These are phyloP conservation scores for Didymella keratinophila DNA, from an alignment of 2,329 filamentous ascomycete genomes.

Conservation along the genomic window DNA sequence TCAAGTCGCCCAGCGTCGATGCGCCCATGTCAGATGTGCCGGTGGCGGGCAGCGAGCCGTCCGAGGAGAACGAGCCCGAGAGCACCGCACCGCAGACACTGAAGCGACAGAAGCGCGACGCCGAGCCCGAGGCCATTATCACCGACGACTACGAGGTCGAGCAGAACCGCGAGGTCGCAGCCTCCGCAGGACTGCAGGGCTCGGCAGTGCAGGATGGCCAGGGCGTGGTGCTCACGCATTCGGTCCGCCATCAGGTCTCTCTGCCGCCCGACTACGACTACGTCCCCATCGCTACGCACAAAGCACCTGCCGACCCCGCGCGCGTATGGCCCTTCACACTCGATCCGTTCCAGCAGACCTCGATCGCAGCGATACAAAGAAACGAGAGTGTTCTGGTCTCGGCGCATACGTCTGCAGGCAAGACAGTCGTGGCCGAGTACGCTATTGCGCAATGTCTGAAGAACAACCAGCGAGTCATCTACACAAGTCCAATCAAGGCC, in stretches of 20 bases:
- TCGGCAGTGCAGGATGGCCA: conserved; percentile 69
- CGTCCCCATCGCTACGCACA: conserved; percentile 92
- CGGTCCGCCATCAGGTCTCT: conserved; percentile 97
- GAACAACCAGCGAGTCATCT: conserved; percentile 97
- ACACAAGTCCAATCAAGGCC: conserved; percentile 98
- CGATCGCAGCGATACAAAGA: conserved; percentile 92
- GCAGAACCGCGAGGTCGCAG: conserved; percentile 87
- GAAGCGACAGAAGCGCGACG: conserved; percentile 71
- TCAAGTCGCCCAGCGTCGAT: conserved; percentile 65
- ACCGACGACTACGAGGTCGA: conserved; percentile 96
- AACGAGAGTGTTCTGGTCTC: conserved; percentile 97
- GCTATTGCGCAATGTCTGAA: conserved; percentile 97
- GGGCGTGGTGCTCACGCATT: conserved; percentile 87
- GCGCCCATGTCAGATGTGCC: conserved; percentile 55
- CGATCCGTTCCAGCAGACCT: conserved; percentile 96
- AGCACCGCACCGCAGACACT: conserved; percentile 50
- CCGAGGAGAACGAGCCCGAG: conserved; percentile 44
- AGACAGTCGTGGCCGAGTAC: conserved; percentile 98
- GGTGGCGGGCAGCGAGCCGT: conserved; percentile 4
- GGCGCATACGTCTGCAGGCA: conserved; percentile 95
- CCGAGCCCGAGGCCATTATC: conserved; percentile 79
- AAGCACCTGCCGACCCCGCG: conserved; percentile 85
- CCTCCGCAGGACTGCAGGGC: conserved; percentile 72
- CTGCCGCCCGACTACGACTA: conserved; percentile 94
- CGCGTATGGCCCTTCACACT: conserved; percentile 87